Percentiles rank a stretch among this genome's conserved stretches.
Evolutionary conservation across 108 stramenopile species (phyloP).

Genomic region (Nitzschia putrida): DNA sequence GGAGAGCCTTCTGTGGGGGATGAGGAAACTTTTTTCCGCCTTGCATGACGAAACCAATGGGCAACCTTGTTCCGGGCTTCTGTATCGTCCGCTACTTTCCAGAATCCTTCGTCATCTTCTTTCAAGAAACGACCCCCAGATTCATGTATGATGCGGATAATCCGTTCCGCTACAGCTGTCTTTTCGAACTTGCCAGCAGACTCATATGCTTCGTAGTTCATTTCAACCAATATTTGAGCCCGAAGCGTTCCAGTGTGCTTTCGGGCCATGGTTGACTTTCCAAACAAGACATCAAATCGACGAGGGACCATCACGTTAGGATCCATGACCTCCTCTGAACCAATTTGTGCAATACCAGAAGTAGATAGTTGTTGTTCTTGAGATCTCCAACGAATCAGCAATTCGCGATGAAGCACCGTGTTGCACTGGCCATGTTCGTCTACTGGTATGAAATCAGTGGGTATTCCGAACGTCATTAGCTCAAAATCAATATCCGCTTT

Average conservation of each 20-base stretch:
- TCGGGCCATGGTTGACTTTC: constrained; percentile 3
- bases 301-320: constrained; percentile 1
- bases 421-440: not conserved
- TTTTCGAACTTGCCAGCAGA: constrained; percentile 28
- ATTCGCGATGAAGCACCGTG: constrained; percentile 7
- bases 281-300: constrained; percentile 35
- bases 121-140: constrained; percentile 26
- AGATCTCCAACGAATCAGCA: not conserved
- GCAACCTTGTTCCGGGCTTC: not conserved
- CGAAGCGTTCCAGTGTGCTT: constrained; percentile 21
- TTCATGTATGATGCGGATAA: constrained; percentile 28
- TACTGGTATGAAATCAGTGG: not conserved
- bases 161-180: constrained; percentile 25
- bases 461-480: constrained; percentile 25
- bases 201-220: constrained; percentile 7
- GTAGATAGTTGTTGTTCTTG: constrained; percentile 1
- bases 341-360: not conserved
- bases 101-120: constrained; percentile 1
- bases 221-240: constrained; percentile 1
- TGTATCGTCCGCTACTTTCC: not conserved
- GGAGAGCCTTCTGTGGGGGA: too few species aligned
- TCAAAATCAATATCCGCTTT: constrained; percentile 5
- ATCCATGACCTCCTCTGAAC: not conserved
- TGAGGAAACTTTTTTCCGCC: not conserved
- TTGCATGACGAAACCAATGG: not conserved